Conservation (phyloP, 352 stramenopile genomes). For the Globisporangium perplexum region DNA sequence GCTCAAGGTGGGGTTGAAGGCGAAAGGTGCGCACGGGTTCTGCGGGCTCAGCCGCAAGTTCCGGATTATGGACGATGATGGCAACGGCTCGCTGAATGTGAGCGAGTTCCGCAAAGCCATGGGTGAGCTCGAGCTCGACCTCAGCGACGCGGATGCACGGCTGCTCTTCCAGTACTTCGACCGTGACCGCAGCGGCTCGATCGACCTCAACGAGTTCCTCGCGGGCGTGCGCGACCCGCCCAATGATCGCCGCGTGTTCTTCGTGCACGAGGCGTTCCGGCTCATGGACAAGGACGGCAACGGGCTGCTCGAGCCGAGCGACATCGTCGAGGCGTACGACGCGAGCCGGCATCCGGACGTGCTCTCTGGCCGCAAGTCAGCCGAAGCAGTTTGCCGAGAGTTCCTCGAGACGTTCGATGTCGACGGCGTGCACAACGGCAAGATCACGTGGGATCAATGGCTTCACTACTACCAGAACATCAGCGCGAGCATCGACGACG, state of each 20-base stretch:
- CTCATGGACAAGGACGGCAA: conserved; percentile 79
- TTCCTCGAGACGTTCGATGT: conserved; percentile 87
- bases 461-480: conserved; percentile 89
- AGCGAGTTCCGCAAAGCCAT: conserved; percentile 73
- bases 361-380: conserved; percentile 51
- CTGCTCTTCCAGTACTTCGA: conserved; percentile 85
- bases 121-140: conserved; percentile 41
- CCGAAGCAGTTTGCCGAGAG: conserved; percentile 64
- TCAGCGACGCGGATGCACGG: conserved; percentile 51
- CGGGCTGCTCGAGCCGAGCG: conserved; percentile 64
- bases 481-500: conserved; percentile 81
- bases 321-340: conserved; percentile 81
- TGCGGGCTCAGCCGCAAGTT: conserved; percentile 73
- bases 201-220: conserved; percentile 88
- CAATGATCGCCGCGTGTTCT: conserved; percentile 49
- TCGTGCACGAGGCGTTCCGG: conserved; percentile 79
- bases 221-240: conserved; percentile 71
- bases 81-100: conserved; percentile 63
- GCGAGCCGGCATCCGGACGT: conserved; percentile 84
- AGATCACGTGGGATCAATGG: conserved; percentile 66
- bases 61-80: conserved; percentile 72
- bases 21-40: conserved; percentile 63
- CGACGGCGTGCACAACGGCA: conserved; percentile 59
- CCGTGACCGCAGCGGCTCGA: conserved; percentile 58
- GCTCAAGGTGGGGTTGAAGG: conserved; percentile 43